These are phyloP conservation scores for Flaveria bidentis DNA, from an alignment of 129 eudicot species.

Conservation along the genomic window DNA sequence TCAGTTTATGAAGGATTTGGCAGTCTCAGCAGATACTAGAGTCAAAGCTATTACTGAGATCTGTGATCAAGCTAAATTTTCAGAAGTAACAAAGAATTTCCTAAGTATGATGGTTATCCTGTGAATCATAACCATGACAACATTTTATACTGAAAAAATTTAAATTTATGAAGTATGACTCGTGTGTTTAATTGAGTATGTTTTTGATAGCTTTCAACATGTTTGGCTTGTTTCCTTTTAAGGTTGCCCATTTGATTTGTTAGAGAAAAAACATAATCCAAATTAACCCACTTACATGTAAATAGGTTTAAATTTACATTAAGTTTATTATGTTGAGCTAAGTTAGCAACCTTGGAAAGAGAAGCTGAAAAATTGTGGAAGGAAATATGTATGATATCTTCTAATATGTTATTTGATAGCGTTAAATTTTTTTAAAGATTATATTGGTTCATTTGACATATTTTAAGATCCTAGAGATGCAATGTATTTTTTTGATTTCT, in stretches of 20 bases:
- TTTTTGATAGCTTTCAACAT: not conserved
- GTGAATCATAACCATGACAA: not conserved
- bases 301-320: not conserved
- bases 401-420: not conserved
- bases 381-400: not conserved
- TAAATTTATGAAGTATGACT: not conserved
- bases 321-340: not conserved
- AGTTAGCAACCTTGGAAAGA: not conserved
- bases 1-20: conserved; percentile 77
- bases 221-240: not conserved
- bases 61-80: conserved; percentile 63
- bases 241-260: not conserved
- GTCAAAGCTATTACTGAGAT: conserved; percentile 67
- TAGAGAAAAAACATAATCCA: not conserved
- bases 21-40: conserved; percentile 59
- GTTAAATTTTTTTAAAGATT: not conserved
- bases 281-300: not conserved
- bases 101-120: conserved; percentile 47
- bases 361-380: not conserved
- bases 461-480: not conserved
- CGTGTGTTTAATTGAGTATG: not conserved
- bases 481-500: not conserved
- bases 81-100: conserved; percentile 74
- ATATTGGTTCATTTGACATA: not conserved
- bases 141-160: not conserved